Percentiles rank a stretch among this genome's conserved stretches.
phyloP scores from a whole-genome alignment of 208 protist species.

The Leishmania amazonensis region DNA sequence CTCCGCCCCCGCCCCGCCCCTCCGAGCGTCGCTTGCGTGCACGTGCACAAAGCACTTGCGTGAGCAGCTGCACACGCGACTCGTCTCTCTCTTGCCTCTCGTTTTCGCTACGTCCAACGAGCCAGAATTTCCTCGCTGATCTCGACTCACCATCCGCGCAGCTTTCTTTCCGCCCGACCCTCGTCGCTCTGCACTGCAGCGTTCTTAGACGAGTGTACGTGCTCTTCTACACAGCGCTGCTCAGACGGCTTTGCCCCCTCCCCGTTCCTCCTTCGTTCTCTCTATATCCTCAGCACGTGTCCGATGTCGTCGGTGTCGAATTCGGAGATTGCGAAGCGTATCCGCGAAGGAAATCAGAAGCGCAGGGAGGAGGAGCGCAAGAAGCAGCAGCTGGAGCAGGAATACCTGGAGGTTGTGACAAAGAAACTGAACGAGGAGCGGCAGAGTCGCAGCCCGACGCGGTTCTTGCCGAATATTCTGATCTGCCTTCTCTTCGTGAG shows the following conservation, averaged over 20 bases:
- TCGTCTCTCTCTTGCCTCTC: not conserved
- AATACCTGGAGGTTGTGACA: conserved; percentile 49
- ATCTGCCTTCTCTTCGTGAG: conserved; percentile 81
- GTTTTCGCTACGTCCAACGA: not conserved
- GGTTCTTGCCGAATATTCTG: conserved; percentile 71
- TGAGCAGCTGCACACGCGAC: not conserved
- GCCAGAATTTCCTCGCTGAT: not conserved
- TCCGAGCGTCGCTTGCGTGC: not conserved
- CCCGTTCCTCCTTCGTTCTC: not conserved
- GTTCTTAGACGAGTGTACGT: not conserved
- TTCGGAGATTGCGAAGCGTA: conserved; percentile 58
- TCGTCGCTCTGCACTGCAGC: not conserved
- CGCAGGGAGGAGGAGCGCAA: conserved; percentile 61
- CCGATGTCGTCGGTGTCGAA: conserved; percentile 17
- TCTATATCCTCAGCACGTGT: not conserved
- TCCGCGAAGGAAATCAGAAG: conserved; percentile 58
- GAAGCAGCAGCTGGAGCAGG: conserved; percentile 60
- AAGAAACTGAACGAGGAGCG: conserved; percentile 30
- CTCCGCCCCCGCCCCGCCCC: too few species aligned
- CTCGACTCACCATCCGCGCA: not conserved
- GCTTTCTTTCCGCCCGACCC: not conserved
- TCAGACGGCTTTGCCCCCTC: not conserved
- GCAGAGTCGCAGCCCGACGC: conserved; percentile 17
- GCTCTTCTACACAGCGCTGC: not conserved
- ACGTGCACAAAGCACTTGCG: not conserved